Evolutionary conservation across 2,329 filamentous ascomycete genomes (phyloP), one percentile per base, ranked within the genome.

Genomic region (Nannizziopsis arthrosporioides): DNA sequence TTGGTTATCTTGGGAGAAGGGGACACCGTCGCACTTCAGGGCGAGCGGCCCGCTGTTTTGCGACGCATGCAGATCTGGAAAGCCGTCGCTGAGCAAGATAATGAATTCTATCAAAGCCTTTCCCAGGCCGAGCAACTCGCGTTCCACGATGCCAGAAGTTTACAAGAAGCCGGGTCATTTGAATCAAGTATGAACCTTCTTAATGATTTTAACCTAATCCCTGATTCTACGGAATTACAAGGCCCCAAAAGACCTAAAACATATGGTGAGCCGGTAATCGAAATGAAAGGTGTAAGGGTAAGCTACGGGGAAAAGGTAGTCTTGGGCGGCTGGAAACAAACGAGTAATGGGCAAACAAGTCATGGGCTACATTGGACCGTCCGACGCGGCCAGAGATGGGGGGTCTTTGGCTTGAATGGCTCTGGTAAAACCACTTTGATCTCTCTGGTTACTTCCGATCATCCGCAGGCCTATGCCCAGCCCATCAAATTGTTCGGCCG

Each of bases 351-450:
- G n/a, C 18, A 37, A 30, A 38, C 10, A 41, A 68, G 70, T 50
- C 63, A 75, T 1, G 90, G 90, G 0, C 70, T 96, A 5, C 75
- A 82, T 60, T 95, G 92, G 87, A 85, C 76, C 0, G 81, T 96
- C 18, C 78, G 80, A 35, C 78, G 83, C 44, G 89, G 90, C 18
- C 81, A 95, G 62, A 80, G 89, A 53, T 94, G 88, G 84, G 90
- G 85, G 2, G 77, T 96, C 14, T 92, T 98, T 60, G 92, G 92
- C 0, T 84, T 89, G 30, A 96, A 98, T 57, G 92, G 77, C 10
- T 94, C 87, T 0, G 92, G 92, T 14, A 98, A 98, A 70, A 98
- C 92, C 0, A 98, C 92, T 0, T 75, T 98, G 35, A 77, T 96
- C 22, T 92, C 88, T 4, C 74, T 98, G 5, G 84, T 98, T 51